Conservation (phyloP, 805 yeast genomes). For the Kluyveromyces nonfermentans region DNA sequence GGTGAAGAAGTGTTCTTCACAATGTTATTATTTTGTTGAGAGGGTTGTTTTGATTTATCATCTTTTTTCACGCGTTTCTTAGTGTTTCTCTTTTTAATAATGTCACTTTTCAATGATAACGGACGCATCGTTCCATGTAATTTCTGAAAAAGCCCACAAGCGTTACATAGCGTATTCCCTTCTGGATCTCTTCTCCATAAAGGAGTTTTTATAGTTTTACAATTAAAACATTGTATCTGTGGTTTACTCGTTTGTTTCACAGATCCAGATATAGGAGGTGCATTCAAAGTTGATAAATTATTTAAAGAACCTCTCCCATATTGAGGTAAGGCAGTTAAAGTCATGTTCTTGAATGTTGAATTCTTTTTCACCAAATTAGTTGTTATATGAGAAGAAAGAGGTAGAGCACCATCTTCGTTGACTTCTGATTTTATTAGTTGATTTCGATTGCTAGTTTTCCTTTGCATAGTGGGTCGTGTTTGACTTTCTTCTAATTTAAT, state of each 20-base stretch:
- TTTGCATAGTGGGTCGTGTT: not conserved
- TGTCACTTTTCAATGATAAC: constrained; percentile 80
- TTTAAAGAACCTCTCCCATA: constrained; percentile 15
- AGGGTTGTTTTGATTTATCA: constrained; percentile 5
- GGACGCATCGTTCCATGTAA: constrained; percentile 95
- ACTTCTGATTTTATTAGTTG: constrained; percentile 2
- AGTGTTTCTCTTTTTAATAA: constrained; percentile 66
- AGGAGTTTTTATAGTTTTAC: constrained; percentile 89
- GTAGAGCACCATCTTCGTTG: constrained; percentile 15
- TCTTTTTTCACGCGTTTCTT: constrained; percentile 47
- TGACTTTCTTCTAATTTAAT: not conserved
- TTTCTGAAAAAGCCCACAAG: constrained; percentile 89
- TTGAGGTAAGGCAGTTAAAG: constrained; percentile 22
- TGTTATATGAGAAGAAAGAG: constrained; percentile 13
- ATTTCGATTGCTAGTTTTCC: not conserved
- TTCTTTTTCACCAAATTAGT: constrained; percentile 23
- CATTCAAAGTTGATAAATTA: not conserved
- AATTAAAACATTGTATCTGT: constrained; percentile 62
- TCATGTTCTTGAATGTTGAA: constrained; percentile 20
- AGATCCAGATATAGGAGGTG: constrained; percentile 3
- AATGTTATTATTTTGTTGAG: not conserved
- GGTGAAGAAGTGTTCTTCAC: not conserved
- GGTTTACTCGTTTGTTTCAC: constrained; percentile 20
- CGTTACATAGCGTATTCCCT: constrained; percentile 90
- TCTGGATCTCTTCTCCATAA: constrained; percentile 90